Base-by-base conservation (phyloP, 73 alveolate species). In the Halteria grandinella region DNA sequence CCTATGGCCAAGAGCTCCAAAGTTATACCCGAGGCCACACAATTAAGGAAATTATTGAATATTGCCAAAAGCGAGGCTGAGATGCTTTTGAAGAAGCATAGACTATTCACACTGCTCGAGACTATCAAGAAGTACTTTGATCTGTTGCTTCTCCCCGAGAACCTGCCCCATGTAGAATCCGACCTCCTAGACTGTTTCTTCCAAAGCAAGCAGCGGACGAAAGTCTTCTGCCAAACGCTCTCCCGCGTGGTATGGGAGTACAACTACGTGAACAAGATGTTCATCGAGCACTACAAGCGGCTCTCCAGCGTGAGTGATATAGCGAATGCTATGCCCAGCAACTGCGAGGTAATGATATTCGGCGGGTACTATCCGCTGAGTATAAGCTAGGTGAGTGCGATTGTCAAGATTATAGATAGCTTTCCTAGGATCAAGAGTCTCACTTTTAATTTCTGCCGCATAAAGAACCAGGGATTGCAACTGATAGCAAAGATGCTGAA, bases 331-430 rank as follows among this genome's bases (percentile, higher is more conserved):
- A 20, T 53, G 8, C 48, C 60, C 11, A 11, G 29, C 5, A 15
- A 49, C 2, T 21, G 27, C 24, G 73, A 71, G 11, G 15, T 73
- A 3, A 33, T 73, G 6, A 73, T 73, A 33, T 73, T 73, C 55
- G 86, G 86, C 10, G 86, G 86, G 21, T 34, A n/a, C 24, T 73
- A 73, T 39, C 86, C 86, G 17, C 55, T 73, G 15, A 34, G 77
- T 3, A 17, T 55, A 0, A 8, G 69, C 4, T 57, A 73, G 33
- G 15, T 73, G 27, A 12, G 20, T 5, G 76, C 86, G 3, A 33
- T 73, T 10, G 27, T 39, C 31, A 55, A 57, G 11, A 12, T 32
- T 24, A 37, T 73, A 21, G 3, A 33, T 31, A 43, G 27, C 10
- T 21, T 18, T 24, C 25, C 29, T 25, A 66, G 37, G 4, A 57